phyloP scores from a whole-genome alignment of 2,329 filamentous ascomycete genomes.

The Microdochium paspali region DNA sequence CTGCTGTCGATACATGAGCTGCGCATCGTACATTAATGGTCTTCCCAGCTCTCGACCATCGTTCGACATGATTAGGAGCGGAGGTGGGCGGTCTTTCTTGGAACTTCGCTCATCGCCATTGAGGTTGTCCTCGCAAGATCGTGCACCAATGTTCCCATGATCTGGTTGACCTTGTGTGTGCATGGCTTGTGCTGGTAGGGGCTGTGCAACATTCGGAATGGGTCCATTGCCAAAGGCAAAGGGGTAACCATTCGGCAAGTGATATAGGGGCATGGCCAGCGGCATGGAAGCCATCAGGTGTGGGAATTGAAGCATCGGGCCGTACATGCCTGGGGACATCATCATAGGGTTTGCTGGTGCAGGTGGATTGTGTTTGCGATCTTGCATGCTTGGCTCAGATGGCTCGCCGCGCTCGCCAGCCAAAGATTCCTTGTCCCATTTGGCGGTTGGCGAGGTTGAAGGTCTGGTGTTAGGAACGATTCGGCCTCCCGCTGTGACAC shows the following conservation, averaged over 20 bases:
- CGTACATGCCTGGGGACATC: slow-evolving; percentile 9
- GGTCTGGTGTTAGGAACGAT: slow-evolving; percentile 57
- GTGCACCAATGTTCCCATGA: background rate
- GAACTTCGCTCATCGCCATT: background rate
- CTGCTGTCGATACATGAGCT: slow-evolving; percentile 27
- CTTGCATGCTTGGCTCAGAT: slow-evolving; percentile 10
- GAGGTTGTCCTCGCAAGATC: background rate
- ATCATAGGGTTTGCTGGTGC: background rate
- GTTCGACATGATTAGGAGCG: background rate
- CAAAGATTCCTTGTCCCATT: slow-evolving; percentile 34
- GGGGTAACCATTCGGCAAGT: slow-evolving; percentile 10
- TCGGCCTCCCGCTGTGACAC: slow-evolving; percentile 56
- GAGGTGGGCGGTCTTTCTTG: background rate
- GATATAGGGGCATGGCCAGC: slow-evolving; percentile 17
- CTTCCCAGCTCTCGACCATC: slow-evolving; percentile 4
- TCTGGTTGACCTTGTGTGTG: background rate
- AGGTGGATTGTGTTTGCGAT: background rate
- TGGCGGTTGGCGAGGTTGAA: slow-evolving; percentile 40
- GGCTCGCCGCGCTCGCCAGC: slow-evolving; percentile 11
- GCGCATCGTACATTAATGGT: slow-evolving; percentile 34
- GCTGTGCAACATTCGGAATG: background rate
- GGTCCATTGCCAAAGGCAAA: slow-evolving; percentile 11
- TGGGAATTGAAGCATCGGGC: slow-evolving; percentile 8
- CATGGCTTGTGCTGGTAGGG: background rate
- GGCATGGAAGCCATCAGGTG: slow-evolving; percentile 15